Percentiles rank a stretch among this genome's conserved stretches.
These are phyloP conservation scores for Malassezia japonica DNA, from an alignment of 1,284 basidiomycete species.

Conservation along the genomic window DNA sequence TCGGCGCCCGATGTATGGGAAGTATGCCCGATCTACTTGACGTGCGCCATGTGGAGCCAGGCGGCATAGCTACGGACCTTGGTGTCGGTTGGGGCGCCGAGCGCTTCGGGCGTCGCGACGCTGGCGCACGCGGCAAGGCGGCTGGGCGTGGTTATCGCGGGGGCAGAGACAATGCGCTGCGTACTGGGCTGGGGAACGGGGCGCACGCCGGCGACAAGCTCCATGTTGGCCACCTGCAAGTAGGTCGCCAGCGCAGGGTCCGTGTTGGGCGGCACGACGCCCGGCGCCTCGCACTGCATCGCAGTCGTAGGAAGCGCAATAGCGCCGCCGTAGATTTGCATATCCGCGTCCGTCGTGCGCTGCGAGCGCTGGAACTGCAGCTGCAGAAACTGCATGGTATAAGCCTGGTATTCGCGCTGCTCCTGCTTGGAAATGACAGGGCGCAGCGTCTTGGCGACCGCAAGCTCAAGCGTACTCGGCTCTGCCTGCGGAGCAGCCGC, in stretches of 20 bases:
- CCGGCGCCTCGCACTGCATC: not conserved
- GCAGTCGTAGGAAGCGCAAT: not conserved
- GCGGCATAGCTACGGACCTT: not conserved
- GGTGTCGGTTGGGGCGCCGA: not conserved
- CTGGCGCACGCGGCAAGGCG: not conserved
- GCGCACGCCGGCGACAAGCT: not conserved
- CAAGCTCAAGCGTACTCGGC: not conserved
- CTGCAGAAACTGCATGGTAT: conserved; percentile 9
- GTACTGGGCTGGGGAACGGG: not conserved
- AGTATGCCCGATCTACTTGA: not conserved
- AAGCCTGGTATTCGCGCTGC: conserved; percentile 13
- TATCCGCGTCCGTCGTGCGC: conserved; percentile 5
- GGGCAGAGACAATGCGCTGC: not conserved
- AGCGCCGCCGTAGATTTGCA: conserved; percentile 9
- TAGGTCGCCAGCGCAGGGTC: conserved; percentile 1
- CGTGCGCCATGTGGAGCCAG: conserved; percentile 2
- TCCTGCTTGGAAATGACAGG: conserved; percentile 13
- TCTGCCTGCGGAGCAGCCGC: not conserved
- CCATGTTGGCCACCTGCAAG: not conserved
- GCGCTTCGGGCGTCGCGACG: not conserved
- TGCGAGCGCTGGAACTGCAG: not conserved
- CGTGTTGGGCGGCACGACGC: not conserved
- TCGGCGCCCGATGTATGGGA: not conserved
- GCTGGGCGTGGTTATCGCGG: not conserved
- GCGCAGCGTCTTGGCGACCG: not conserved